Conservation (phyloP, 129 eudicot species). For the Helianthus tuberosus region DNA sequence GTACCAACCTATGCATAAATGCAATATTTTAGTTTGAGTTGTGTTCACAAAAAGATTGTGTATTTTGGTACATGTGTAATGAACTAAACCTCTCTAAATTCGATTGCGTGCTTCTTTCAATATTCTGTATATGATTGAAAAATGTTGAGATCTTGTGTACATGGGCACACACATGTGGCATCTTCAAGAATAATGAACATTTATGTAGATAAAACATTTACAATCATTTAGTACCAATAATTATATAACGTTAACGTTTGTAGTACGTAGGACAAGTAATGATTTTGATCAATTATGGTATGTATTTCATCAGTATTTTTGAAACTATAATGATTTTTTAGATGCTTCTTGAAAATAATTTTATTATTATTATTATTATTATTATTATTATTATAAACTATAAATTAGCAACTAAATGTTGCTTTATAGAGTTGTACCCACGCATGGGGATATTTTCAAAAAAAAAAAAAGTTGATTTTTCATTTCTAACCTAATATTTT, state of each 20-base stretch:
- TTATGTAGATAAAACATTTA: background rate
- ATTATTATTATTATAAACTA: too few relatives aligned
- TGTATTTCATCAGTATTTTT: background rate
- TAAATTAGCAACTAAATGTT: too few relatives aligned
- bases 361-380: background rate
- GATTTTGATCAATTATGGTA: slow-evolving; percentile 3
- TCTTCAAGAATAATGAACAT: slow-evolving; percentile 1
- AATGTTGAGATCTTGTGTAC: slow-evolving; percentile 1
- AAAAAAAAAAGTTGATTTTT: too few relatives aligned
- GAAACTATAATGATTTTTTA: background rate
- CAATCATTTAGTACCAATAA: slow-evolving; percentile 30
- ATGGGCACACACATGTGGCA: slow-evolving; percentile 7
- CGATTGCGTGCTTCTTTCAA: slow-evolving; percentile 24
- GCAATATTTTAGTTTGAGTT: slow-evolving; percentile 23
- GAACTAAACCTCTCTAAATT: slow-evolving; percentile 15
- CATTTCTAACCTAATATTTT: too few relatives aligned
- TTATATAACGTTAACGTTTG: slow-evolving; percentile 19
- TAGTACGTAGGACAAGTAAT: slow-evolving; percentile 20
- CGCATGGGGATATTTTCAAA: too few relatives aligned
- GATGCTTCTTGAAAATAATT: background rate
- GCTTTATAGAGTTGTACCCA: too few relatives aligned
- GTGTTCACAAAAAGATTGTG: background rate
- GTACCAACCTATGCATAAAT: slow-evolving; percentile 27
- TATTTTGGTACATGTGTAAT: slow-evolving; percentile 13
- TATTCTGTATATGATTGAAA: slow-evolving; percentile 22